Evolutionary conservation across 192 early-diverging fungal genomes (phyloP), one percentile per base, ranked within the genome.

Genomic region (Mortierella hygrophila): DNA sequence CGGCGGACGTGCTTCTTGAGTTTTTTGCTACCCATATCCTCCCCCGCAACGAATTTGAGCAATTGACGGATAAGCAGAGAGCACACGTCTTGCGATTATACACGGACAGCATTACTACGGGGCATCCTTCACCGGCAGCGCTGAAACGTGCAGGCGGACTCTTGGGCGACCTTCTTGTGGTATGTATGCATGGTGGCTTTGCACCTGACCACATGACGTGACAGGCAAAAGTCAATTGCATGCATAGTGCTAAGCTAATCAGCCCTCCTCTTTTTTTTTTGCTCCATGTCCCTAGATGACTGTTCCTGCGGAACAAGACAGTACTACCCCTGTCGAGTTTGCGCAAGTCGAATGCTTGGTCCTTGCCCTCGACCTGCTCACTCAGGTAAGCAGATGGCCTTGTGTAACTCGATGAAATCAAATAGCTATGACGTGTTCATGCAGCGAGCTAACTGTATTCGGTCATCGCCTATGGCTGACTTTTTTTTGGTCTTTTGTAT

Each of bases 41-140:
- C 3, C 87, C 87, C 41, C 60, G 52, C 23, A 63, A 44, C 4
- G 60, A 49, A 20, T 88, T 80, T 46, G 41, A 41, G 21, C 78
- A 63, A n/a, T 57, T 88, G 18, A 40, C 78, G 23, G 78, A 77
- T 26, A 83, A 83, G 32, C 82, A 88, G 57, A 88, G 76, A 49
- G 52, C 78, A 4, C 38, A 82, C 1, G 18, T 88, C 7, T 70
- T 88, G 1, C 65, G 78, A 54, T 74, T 83, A 0, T 88, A 81
- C 71, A 52, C 79, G 9, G 84, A 86, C 29, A 80, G 79, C 35
- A 37, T 86, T 20, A 77, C 47, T 6, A 60, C 79, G 63, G 84
- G 84, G 70, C 74, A 74, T 41, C 79, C 75, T 49, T 80, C 79
- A 13, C 69, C 70, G 10, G 7, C 75, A 7, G 40, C 47, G 4